A percentile compares a stretch with the other conserved stretches of the same genome.
Conservation (phyloP, 2,329 filamentous ascomycete genomes). For the Curvularia spicifera region DNA sequence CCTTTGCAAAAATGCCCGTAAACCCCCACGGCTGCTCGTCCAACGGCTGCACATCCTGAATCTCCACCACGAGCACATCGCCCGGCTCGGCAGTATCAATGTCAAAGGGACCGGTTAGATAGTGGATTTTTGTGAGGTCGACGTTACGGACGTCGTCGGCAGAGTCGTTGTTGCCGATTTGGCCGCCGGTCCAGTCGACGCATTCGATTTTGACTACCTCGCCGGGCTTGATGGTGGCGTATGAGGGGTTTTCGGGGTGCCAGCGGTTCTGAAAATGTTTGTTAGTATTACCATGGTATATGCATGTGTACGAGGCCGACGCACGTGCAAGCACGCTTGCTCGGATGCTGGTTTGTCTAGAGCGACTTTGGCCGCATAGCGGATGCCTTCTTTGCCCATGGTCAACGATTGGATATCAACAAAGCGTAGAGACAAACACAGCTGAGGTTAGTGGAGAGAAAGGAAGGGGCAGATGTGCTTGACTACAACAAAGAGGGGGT, state of each 20-base stretch:
- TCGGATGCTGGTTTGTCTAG: slow-evolving; percentile 73
- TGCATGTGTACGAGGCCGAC: slow-evolving; percentile 28
- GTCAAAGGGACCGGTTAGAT: slow-evolving; percentile 88
- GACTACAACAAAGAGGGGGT: slow-evolving; percentile 9
- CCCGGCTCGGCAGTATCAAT: slow-evolving; percentile 84
- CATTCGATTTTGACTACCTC: slow-evolving; percentile 96
- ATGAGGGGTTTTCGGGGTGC: slow-evolving; percentile 85
- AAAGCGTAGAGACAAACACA: not conserved
- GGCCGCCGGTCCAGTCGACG: slow-evolving; percentile 75
- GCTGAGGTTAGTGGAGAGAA: not conserved
- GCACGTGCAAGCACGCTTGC: slow-evolving; percentile 73
- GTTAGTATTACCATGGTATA: no score
- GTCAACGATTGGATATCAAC: not conserved
- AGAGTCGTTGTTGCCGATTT: slow-evolving; percentile 86
- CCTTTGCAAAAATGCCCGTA: slow-evolving; percentile 78
- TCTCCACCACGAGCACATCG: slow-evolving; percentile 84
- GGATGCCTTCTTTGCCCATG: slow-evolving; percentile 64
- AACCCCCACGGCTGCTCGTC: slow-evolving; percentile 89
- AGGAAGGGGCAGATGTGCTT: not conserved
- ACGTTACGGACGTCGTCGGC: slow-evolving; percentile 88
- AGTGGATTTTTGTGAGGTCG: slow-evolving; percentile 84
- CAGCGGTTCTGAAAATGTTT: slow-evolving; percentile 72
- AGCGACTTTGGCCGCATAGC: slow-evolving; percentile 75
- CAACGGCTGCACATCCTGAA: slow-evolving; percentile 90
- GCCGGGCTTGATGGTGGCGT: slow-evolving; percentile 75